phyloP scores from a whole-genome alignment of 495 filamentous ascomycete genomes.

The Halenospora varia region DNA sequence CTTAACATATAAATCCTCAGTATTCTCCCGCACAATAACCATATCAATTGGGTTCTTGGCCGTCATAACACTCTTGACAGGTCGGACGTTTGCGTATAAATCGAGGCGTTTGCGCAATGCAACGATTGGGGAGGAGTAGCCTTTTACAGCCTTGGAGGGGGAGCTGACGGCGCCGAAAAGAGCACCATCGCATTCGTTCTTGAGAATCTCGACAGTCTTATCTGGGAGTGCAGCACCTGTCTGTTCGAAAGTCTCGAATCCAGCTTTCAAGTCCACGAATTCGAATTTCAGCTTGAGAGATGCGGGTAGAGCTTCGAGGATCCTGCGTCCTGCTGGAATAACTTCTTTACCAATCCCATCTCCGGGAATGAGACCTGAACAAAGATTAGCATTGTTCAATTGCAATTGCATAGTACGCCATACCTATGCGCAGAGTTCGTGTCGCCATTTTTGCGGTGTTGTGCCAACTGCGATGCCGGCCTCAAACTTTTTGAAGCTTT shows the following conservation, averaged over 20 bases:
- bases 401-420: constrained; percentile 16
- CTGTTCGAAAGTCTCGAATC: constrained; percentile 86
- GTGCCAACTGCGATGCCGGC: constrained; percentile 12
- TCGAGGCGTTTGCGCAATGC: constrained; percentile 92
- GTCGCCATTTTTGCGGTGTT: constrained; percentile 40
- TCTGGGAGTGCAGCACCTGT: constrained; percentile 86
- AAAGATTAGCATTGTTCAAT: neutral
- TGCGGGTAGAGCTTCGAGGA: constrained; percentile 84
- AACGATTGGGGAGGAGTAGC: constrained; percentile 97
- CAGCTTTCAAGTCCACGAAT: constrained; percentile 87
- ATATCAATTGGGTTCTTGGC: constrained; percentile 75
- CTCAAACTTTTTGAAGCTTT: constrained; percentile 11
- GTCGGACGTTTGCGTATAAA: constrained; percentile 96
- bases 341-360: constrained; percentile 99
- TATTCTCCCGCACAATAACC: constrained; percentile 98
- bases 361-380: constrained; percentile 86
- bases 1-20: constrained; percentile 98
- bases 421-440: constrained; percentile 58
- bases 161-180: constrained; percentile 97
- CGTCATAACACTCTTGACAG: constrained; percentile 76
- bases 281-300: constrained; percentile 86
- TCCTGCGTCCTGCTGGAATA: constrained; percentile 86
- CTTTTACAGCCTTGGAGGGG: constrained; percentile 79
- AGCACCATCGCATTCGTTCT: constrained; percentile 89
- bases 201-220: constrained; percentile 78